These are phyloP conservation scores for Polychytrium aggregatum DNA, from an alignment of 192 early-diverging fungal genomes.

Conservation along the genomic window DNA sequence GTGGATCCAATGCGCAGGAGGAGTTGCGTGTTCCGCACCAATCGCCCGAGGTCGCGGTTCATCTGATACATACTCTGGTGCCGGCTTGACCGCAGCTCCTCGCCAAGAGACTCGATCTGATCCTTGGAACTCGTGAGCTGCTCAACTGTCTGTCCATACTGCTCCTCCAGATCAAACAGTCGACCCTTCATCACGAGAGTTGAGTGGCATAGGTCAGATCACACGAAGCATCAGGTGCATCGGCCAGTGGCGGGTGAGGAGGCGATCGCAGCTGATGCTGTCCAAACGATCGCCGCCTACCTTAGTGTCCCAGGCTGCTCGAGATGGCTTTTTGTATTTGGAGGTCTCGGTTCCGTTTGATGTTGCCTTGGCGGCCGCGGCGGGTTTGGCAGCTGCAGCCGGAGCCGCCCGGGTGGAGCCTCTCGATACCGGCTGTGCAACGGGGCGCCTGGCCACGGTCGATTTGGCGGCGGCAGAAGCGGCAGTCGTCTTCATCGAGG, in stretches of 20 bases:
- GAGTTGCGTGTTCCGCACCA: too few relatives aligned
- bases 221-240: background rate
- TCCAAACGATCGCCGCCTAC: background rate
- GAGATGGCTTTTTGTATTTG: background rate
- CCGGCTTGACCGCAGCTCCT: constrained; percentile 21
- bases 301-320: background rate
- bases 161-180: constrained; percentile 71
- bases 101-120: constrained; percentile 13
- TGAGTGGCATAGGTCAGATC: background rate
- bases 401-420: constrained; percentile 4
- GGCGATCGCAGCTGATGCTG: constrained; percentile 4
- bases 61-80: constrained; percentile 9
- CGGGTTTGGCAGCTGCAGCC: constrained; percentile 4
- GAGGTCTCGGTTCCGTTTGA: background rate
- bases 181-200: constrained; percentile 42
- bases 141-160: constrained; percentile 23
- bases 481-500: too few relatives aligned
- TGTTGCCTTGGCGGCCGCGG: background rate
- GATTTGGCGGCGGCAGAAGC: background rate
- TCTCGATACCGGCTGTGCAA: background rate
- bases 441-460: background rate
- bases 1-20: background rate
- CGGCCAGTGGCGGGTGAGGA: background rate
- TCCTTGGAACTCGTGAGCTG: constrained; percentile 18
- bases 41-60: too few relatives aligned